Base-by-base conservation (phyloP, 805 yeast genomes). In the Cyberlindnera samutprakarnensis region DNA sequence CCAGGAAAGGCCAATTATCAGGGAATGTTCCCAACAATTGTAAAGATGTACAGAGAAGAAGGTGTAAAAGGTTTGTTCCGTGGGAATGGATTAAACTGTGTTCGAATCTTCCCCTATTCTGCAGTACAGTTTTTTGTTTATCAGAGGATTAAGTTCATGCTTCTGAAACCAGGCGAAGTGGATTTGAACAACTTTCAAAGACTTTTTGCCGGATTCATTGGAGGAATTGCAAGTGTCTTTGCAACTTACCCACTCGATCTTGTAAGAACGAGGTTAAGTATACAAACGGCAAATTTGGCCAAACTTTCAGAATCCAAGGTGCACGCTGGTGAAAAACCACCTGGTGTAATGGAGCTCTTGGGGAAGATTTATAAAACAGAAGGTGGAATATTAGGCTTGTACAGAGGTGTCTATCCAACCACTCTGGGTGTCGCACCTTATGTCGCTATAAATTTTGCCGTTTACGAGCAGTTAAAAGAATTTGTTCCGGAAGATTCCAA, bases 391-490 rank as follows among this genome's bases (percentile, higher is more conserved):
- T 39, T 51, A 2, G 94, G 87, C 0, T 62, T 90, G 12, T 90
- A 84, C 53, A 66, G 88, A 31, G 98, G 98, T 3, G 64, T 88
- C 10, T 63, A 78, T 39, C 95, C 97, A n/a, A 90, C 97, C 0
- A 75, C 88, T 2, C 59, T 84, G 36, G 96, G 97, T 2, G 96
- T 92, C 14, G 96, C 95, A 2, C 96, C 97, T 1, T 92, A 88
- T 51, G 96, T 86, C 20, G 95, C 95, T 4, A 70, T 90, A 32
- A 90, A 88, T 57, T 90, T 90, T 53, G 80, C 95, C 3, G 75
- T 86, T 28, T 90, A 88, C 62, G 97, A 92, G 51, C 75, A 72
- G 39, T 51, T 87, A 42, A 74, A 87, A 40, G 92, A 79, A 37
- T 50, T 62, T 32, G 59, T 70, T 54, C 61, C 67, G 2, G 33